phyloP scores from a whole-genome alignment of 2,329 filamentous ascomycete genomes.

The Rachicladosporium sp. region DNA sequence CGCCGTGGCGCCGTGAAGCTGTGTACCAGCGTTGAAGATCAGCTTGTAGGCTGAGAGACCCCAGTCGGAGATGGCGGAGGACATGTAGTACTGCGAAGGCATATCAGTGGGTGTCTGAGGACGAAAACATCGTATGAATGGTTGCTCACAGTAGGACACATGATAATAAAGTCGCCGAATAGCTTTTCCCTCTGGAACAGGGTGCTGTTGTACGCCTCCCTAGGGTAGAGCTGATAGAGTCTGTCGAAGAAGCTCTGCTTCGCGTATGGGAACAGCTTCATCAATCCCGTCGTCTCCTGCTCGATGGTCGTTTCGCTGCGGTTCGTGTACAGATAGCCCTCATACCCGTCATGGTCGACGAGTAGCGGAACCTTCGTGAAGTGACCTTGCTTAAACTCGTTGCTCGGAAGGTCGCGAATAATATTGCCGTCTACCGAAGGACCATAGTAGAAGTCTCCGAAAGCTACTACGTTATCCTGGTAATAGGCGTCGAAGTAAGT shows the following conservation, averaged over 20 bases:
- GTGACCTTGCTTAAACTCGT: conserved; percentile 21
- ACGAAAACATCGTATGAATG: too few species aligned
- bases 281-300: conserved; percentile 21
- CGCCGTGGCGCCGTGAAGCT: conserved; percentile 20
- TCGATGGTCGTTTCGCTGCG: conserved; percentile 15
- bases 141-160: conserved; percentile 14
- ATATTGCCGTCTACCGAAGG: conserved; percentile 30
- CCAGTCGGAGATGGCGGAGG: conserved; percentile 9
- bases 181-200: conserved; percentile 26
- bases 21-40: conserved; percentile 23
- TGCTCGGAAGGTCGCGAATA: conserved; percentile 24
- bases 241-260: conserved; percentile 26
- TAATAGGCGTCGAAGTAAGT: conserved; percentile 4
- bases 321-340: conserved; percentile 27
- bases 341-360: conserved; percentile 24
- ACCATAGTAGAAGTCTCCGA: conserved; percentile 32
- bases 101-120: too few species aligned
- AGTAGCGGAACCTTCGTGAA: conserved; percentile 26
- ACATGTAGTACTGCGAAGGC: conserved; percentile 24
- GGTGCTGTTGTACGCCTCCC: conserved; percentile 21
- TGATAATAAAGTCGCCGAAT: conserved; percentile 35
- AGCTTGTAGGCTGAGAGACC: conserved; percentile 20
- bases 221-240: conserved; percentile 29
- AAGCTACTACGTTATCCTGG: conserved; percentile 15
- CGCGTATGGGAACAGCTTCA: conserved; percentile 23